Evolutionary conservation across 345 rosid genomes (phyloP), one percentile per base, ranked within the genome.

Genomic region (Citrus trifoliata): DNA sequence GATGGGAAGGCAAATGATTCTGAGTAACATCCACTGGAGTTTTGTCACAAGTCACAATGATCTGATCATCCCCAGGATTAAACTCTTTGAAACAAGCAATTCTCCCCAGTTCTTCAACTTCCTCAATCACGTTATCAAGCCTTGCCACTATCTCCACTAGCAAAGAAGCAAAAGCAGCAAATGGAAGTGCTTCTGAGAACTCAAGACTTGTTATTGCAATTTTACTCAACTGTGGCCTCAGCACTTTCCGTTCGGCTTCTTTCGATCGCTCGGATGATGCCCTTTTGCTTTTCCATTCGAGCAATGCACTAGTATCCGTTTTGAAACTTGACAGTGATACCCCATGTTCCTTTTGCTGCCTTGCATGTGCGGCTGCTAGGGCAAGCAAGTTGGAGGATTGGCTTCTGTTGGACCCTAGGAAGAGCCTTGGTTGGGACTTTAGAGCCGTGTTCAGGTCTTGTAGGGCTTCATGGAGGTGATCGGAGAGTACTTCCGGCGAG

Each of bases 151-250:
- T 84, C 73, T 95, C 95, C 81, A 89, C 89, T 4, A 95, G 86
- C 84, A 90, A 76, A 28, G 95, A 90, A 10, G 95, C 97, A 75
- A 95, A 95, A 37, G 95, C 95, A 10, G 97, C 93, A 13, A 95
- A 91, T 0, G 98, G 98, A 60, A 95, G 91, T n/a, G 97, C 97
- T 72, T 93, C 94, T 2, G 93, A 89, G 83, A 94, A 94, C 69
- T 93, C 96, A 0, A 93, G 85, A 30, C 91, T 87, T 2, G 91
- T 89, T 71, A 91, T 76, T 3, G 89, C 93, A 5, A 89, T 84
- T 79, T 88, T 91, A 61, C 95, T 91, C 82, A 89, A 42, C 77
- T 91, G 97, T 5, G 93, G 93, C 83, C 97, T 85, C 67, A 95
- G 61, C 56, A 76, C 79, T 80, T 85, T 93, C 81, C 92, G 73